Evolutionary conservation across 306 rosid genomes (phyloP).

Genomic region (Cucurbita moschata): DNA sequence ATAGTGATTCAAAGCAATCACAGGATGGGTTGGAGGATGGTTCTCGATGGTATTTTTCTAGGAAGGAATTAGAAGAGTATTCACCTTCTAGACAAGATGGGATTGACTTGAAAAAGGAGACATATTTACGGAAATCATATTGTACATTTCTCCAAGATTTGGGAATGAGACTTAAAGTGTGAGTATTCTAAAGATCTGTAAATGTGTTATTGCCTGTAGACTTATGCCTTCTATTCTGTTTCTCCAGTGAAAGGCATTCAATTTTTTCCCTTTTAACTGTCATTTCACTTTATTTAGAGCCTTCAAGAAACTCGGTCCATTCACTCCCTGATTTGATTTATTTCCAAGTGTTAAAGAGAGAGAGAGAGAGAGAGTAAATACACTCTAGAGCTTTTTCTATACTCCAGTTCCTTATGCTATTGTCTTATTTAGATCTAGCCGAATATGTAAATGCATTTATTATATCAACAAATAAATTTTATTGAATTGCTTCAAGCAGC

Average conservation of each 20-base stretch:
- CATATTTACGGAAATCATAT: slow-evolving; percentile 81
- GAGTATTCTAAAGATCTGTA: slow-evolving; percentile 20
- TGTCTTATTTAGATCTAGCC: neutral
- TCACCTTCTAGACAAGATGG: slow-evolving; percentile 81
- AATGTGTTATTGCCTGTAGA: neutral
- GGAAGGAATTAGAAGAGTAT: slow-evolving; percentile 74
- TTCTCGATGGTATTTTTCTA: slow-evolving; percentile 62
- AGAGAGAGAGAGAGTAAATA: neutral
- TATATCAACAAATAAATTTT: neutral
- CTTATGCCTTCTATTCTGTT: neutral
- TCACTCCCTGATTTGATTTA: neutral
- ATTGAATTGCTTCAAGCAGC: neutral
- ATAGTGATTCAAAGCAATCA: slow-evolving; percentile 17
- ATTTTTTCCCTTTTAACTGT: neutral
- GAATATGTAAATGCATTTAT: neutral
- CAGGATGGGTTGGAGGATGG: slow-evolving; percentile 31
- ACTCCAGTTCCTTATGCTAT: neutral
- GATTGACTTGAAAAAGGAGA: slow-evolving; percentile 84
- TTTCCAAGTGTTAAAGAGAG: neutral
- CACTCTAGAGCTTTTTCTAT: neutral
- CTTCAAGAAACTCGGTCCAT: neutral
- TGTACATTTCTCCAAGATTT: slow-evolving; percentile 87
- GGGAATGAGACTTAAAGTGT: slow-evolving; percentile 97
- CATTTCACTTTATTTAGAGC: neutral
- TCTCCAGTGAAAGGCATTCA: neutral